Evolutionary conservation across 331 rosid genomes (phyloP).

Genomic region (Phaseolus coccineus): DNA sequence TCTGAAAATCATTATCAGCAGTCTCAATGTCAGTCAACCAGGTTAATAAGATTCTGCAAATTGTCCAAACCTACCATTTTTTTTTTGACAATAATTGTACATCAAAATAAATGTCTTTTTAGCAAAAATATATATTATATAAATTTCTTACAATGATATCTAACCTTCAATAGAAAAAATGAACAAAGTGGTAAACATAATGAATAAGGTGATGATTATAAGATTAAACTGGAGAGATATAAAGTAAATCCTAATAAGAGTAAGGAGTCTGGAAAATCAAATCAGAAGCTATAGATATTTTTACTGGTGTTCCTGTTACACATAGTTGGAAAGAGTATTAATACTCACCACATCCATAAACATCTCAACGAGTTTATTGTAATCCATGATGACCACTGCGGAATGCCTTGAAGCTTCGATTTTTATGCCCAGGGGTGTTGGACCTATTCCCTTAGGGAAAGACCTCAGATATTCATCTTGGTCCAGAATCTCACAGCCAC

Average conservation of each 20-base stretch:
- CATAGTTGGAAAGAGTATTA: background rate
- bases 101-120: too few relatives aligned
- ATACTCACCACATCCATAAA: slow-evolving; percentile 77
- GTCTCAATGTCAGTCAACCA: background rate
- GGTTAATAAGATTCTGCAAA: background rate
- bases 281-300: too few relatives aligned
- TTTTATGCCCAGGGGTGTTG: slow-evolving; percentile 52
- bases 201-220: background rate
- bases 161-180: background rate
- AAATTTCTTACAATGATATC: background rate
- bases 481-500: slow-evolving; percentile 56
- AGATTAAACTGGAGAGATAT: background rate
- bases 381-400: slow-evolving; percentile 59
- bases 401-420: slow-evolving; percentile 75
- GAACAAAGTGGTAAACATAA: background rate
- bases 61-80: background rate
- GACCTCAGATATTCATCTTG: slow-evolving; percentile 61
- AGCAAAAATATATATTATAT: too few relatives aligned
- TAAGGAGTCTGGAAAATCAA: background rate
- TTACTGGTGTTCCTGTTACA: background rate
- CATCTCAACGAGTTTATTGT: slow-evolving; percentile 64
- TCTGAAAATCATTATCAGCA: slow-evolving; percentile 47
- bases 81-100: too few relatives aligned
- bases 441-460: slow-evolving; percentile 68
- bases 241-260: background rate